Evolutionary conservation across 2,329 filamentous ascomycete genomes (phyloP), one percentile per base, ranked within the genome.

Genomic region (Colletotrichum gloeosporioides): DNA sequence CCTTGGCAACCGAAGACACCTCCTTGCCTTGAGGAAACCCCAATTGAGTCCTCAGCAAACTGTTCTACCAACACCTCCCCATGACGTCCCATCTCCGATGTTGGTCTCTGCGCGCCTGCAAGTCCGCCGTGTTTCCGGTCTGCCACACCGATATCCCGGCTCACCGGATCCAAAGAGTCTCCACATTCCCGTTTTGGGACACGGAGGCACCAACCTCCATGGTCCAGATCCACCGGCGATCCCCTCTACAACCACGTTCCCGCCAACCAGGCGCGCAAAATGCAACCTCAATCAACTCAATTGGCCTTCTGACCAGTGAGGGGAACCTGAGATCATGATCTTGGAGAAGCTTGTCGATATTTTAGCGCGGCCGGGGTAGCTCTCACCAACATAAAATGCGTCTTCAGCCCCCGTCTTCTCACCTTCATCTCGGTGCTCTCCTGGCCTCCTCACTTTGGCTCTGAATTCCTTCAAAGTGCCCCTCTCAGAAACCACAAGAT

Each of bases 161-260:
- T 66, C 55, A 34, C 31, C 59, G 63, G 57, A 13, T 36, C 39
- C n/a, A 2, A 63, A 8, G 18, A 6, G 55, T 57, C 66, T 63
- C 75, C 75, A 63, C 66, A 66, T 75, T 77, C 34, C 71, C 66
- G 39, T 61, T 66, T 77, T 75, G 32, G 71, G 75, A 57, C 15
- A 71, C 75, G 71, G 75, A 75, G 61, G 13, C 31, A 69, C 75
- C 71, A 75, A 55, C 34, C 66, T 75, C 39, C 71, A 75, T 49
- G 61, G 18, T 75, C 66, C 0, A 73, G 55, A 53, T 71, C 66
- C 61, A 67, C 71, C 66, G 25, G 15, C 32, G 61, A 61, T 70
- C 66, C 39, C 71, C 34, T 39, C 39, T 55, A 66, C 34, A 32
- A 66, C 18, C 25, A 22, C 65, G 32, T 55, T 73, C 65, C 71